Conservation (phyloP, 1,284 basidiomycete species). For the Fomitiporia mediterranea region DNA sequence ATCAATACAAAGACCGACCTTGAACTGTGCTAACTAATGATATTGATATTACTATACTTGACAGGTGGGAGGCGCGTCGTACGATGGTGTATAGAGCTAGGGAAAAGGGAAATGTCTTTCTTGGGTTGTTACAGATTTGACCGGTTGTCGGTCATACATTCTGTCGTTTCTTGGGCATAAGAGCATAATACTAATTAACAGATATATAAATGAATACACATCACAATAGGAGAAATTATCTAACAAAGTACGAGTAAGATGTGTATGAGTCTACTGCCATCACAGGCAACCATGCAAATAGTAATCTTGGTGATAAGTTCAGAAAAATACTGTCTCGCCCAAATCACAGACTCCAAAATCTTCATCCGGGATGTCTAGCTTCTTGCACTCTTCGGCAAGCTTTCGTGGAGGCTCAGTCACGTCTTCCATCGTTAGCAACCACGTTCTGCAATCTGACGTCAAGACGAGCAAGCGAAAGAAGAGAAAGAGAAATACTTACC, state of each 20-base stretch:
- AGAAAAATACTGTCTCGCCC: conserved; percentile 45
- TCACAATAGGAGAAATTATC: background rate
- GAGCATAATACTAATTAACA: background rate
- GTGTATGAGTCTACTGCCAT: too few relatives aligned
- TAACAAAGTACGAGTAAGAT: background rate
- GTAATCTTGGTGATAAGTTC: background rate
- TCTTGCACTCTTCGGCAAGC: conserved; percentile 46
- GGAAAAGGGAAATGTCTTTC: background rate
- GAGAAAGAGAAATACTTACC: conserved; percentile 30
- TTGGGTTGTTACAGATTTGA: background rate
- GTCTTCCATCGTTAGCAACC: conserved; percentile 50
- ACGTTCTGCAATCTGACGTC: conserved; percentile 34
- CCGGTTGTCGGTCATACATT: background rate
- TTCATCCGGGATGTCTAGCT: conserved; percentile 43
- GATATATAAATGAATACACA: background rate
- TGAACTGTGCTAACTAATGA: too few relatives aligned
- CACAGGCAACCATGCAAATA: too few relatives aligned
- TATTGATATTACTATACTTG: too few relatives aligned
- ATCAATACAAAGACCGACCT: too few relatives aligned
- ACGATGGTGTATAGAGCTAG: conserved; percentile 23
- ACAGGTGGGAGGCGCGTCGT: conserved; percentile 26
- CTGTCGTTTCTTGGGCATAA: conserved; percentile 9
- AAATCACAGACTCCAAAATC: conserved; percentile 51
- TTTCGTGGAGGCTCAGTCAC: conserved; percentile 53
- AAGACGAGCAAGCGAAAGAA: conserved; percentile 5